Evolutionary conservation across 805 yeast species (phyloP), one percentile per base, ranked within the genome.

Genomic region (Geotrichum ghanense): DNA sequence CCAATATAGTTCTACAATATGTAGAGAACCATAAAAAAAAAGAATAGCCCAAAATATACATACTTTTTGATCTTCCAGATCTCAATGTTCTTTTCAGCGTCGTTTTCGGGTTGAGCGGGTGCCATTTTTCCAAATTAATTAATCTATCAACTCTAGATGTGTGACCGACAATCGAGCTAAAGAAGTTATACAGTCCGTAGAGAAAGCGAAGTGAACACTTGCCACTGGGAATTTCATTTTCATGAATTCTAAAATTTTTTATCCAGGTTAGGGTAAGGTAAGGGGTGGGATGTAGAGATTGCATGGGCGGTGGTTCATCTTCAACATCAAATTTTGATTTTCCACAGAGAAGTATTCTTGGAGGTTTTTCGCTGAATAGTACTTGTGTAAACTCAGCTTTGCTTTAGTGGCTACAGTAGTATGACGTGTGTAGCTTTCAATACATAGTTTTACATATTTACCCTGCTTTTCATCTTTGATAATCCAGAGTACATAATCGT

Each of bases 31-130:
- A n/a, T n/a, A n/a, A n/a, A n/a, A 7, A 22, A 31, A 25, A 19
- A 35, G 3, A 25, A 17, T 12, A 7, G 34, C 19, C 16, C 6
- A 20, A 19, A 34, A 16, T 26, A 10, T 19, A 45, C 44, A 45
- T 87, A 75, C 71, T 92, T 92, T 75, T 89, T 90, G 75, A 92
- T 81, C 79, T 92, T 92, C 98, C 98, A 92, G 73, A 92, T 89
- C 73, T 92, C 95, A 64, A 92, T 90, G 72, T 89, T 90, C 72
- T 85, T 88, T 65, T 92, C 98, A 45, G 95, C 92, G 55, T 87
- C 95, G 51, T 79, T 72, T 56, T 79, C 74, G 31, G 50, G 24
- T 20, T 20, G 42, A 6, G 42, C 24, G 7, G 42, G 42, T 5
- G 42, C 42, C 42, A 39, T 39, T 35, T 35, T 35, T 35, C 14